A percentile compares a stretch with the other conserved stretches of the same genome.
phyloP scores from a whole-genome alignment of 108 stramenopile genomes.

The Tribonema minus region DNA sequence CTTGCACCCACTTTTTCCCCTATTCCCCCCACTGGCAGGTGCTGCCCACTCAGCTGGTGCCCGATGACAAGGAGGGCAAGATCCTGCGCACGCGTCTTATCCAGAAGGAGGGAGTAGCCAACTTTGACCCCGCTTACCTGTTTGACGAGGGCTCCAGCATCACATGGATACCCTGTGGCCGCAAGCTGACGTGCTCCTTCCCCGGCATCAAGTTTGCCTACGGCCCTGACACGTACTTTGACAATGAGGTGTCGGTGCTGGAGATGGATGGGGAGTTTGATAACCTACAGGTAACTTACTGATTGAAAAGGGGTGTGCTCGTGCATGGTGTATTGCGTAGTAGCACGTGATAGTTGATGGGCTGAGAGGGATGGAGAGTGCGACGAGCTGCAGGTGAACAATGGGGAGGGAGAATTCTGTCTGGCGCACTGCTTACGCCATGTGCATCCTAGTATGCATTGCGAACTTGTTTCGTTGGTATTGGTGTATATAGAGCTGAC shows the following conservation, averaged over 20 bases:
- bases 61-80: slow-evolving; percentile 79
- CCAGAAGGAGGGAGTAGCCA: slow-evolving; percentile 83
- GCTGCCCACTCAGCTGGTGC: slow-evolving; percentile 85
- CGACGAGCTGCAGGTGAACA: too few species aligned
- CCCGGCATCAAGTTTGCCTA: slow-evolving; percentile 90
- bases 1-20: too few species aligned
- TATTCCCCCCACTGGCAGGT: too few species aligned
- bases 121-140: slow-evolving; percentile 86
- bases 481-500: too few species aligned
- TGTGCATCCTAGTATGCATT: too few species aligned
- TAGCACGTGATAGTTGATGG: too few species aligned
- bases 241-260: slow-evolving; percentile 73
- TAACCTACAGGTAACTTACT: slow-evolving; percentile 71
- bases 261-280: slow-evolving; percentile 95
- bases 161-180: slow-evolving; percentile 78
- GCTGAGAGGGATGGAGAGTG: too few species aligned
- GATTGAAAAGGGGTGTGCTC: too few species aligned
- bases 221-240: slow-evolving; percentile 78
- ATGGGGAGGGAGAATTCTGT: too few species aligned
- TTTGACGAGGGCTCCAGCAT: slow-evolving; percentile 90
- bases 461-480: too few species aligned
- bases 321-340: too few species aligned
- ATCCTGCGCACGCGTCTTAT: slow-evolving; percentile 86
- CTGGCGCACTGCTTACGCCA: too few species aligned
- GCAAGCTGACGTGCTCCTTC: slow-evolving; percentile 79